Base-by-base conservation (phyloP, 441 rosid genomes). In the Manihot esculenta region DNA sequence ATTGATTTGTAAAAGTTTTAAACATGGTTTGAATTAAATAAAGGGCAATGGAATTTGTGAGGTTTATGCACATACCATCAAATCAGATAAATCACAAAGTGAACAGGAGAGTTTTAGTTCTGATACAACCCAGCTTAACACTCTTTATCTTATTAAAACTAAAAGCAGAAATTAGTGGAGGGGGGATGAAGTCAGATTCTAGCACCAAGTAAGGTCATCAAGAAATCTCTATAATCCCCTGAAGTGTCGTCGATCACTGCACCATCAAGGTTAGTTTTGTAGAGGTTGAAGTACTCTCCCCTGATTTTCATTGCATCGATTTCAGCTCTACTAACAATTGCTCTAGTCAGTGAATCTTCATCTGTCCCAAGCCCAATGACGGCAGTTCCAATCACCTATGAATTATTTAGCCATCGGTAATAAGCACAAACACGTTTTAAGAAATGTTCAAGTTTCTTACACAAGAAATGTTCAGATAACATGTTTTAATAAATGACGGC, bases 331-430 rank as follows among this genome's bases (percentile, higher is more conserved):
- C 78, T 77, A 74, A 92, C 81, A 21, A 92, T 84, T 20, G 86
- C 97, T 83, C 98, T 86, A 45, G 86, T 87, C 66, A 95, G 79
- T 14, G 93, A 79, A 76, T 89, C 89, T 76, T 92, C 97, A 68
- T 94, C 99, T 9, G 99, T 92, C 61, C 98, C 99, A 23, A 84
- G 62, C 35, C 99, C 93, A 10, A 77, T 69, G 7, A 91, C 75
- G 10, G 98, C 77, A 67, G 71, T 80, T 61, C 84, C 62, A 4
- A 90, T 58, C 30, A 90, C 93, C 96, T 93, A 80, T 56, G 53
- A 58, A 49, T 11, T 3, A 35, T 35, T 35, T 5, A 50, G 35
- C 12, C 30, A 10, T 55, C 53, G 26, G 44, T 63, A n/a, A 50
- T 49, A 4, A 30, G 12, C 20, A 51, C 24, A 26, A 54, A 42